These are phyloP conservation scores for Pouteria glomerata DNA, from an alignment of 148 eudicot genomes.

Conservation along the genomic window DNA sequence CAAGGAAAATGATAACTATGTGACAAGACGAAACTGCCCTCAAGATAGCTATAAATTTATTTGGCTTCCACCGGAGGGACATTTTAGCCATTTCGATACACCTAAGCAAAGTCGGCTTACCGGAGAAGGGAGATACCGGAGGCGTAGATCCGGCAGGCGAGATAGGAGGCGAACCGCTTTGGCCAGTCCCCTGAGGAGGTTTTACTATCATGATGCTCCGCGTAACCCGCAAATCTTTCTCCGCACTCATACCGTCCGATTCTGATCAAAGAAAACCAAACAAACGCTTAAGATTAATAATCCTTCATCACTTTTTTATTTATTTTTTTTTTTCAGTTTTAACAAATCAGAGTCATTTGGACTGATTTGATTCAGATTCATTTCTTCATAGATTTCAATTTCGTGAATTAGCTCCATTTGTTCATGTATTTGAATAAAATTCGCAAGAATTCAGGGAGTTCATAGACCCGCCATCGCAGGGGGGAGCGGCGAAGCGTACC, in stretches of 20 bases:
- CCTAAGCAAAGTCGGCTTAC: conserved; percentile 15
- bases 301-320: neutral
- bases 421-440: neutral
- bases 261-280: conserved; percentile 13
- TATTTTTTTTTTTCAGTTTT: no score
- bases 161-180: conserved; percentile 35
- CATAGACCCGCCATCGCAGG: no score
- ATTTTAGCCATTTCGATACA: neutral
- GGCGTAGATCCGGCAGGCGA: conserved; percentile 51
- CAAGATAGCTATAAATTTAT: no score
- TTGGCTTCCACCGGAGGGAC: neutral
- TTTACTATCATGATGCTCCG: conserved; percentile 49
- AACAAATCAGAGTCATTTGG: neutral
- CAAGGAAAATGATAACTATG: neutral
- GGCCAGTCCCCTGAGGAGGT: conserved; percentile 19
- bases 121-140: conserved; percentile 51
- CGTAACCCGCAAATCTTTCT: conserved; percentile 25
- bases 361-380: neutral
- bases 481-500: conserved; percentile 32
- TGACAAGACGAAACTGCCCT: conserved; percentile 1
- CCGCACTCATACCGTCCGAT: conserved; percentile 7
- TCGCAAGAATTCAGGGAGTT: neutral
- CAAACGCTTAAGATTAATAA: neutral
- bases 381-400: no score
- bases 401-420: neutral